phyloP scores from a whole-genome alignment of 1,284 basidiomycete genomes.

The Apiotrichum gracile region DNA sequence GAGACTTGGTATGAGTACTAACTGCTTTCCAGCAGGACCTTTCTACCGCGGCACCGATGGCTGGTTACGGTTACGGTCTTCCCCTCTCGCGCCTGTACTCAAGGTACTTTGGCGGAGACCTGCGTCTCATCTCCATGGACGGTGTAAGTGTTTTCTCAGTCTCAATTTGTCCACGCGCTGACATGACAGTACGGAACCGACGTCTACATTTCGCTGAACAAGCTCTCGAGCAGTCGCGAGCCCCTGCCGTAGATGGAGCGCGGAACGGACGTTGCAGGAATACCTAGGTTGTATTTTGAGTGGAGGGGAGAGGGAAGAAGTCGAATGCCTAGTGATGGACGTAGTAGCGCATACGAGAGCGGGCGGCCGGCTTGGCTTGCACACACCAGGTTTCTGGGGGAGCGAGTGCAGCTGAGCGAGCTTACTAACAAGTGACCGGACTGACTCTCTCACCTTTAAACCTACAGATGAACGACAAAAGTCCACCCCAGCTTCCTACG shows the following conservation, averaged over 20 bases:
- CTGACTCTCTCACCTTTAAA: too few relatives aligned
- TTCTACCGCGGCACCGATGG: conserved; percentile 73
- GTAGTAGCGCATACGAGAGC: not conserved
- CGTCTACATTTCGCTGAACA: conserved; percentile 44
- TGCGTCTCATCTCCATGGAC: conserved; percentile 97
- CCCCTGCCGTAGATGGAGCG: conserved; percentile 10
- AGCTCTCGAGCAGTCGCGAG: conserved; percentile 35
- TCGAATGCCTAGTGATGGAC: not conserved
- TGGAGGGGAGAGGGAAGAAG: not conserved
- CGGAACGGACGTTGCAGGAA: not conserved
- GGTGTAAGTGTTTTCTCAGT: conserved; percentile 48
- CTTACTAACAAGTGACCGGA: too few relatives aligned
- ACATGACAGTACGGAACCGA: conserved; percentile 60
- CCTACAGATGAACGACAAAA: too few relatives aligned
- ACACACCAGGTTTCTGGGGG: too few relatives aligned
- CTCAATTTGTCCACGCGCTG: not conserved
- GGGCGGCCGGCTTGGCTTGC: too few relatives aligned
- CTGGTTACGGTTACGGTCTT: conserved; percentile 88
- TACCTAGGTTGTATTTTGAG: not conserved
- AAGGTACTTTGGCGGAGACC: conserved; percentile 69
- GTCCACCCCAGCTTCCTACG: too few relatives aligned
- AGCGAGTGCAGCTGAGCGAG: too few relatives aligned
- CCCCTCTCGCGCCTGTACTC: conserved; percentile 77
- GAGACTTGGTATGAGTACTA: not conserved
- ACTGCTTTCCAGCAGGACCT: not conserved